A percentile compares a stretch with the other conserved stretches of the same genome.
Evolutionary conservation across 176 grass and related monocot species (phyloP).

Genomic region (Typha latifolia): DNA sequence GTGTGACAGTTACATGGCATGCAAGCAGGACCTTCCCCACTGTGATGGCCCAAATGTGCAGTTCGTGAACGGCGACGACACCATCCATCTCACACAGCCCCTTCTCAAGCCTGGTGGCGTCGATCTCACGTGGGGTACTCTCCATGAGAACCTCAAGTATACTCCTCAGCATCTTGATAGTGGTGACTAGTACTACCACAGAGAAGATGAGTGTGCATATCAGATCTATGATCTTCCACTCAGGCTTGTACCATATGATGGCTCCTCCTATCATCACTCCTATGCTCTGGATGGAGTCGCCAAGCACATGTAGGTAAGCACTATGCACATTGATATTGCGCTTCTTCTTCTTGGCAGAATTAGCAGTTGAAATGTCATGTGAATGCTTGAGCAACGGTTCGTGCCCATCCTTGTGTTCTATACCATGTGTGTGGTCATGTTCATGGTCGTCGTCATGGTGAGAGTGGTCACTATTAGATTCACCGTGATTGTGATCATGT

Average conservation of each 20-base stretch:
- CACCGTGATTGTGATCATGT: slow-evolving; percentile 34
- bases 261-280: slow-evolving; percentile 96
- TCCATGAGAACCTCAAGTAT: slow-evolving; percentile 95
- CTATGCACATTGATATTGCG: slow-evolving; percentile 96
- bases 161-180: slow-evolving; percentile 78
- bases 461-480: slow-evolving; percentile 20
- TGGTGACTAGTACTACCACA: slow-evolving; percentile 71
- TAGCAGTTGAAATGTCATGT: slow-evolving; percentile 17
- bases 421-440: slow-evolving; percentile 30
- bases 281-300: slow-evolving; percentile 86
- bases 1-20: slow-evolving; percentile 76
- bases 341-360: slow-evolving; percentile 39
- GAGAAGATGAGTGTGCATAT: slow-evolving; percentile 97
- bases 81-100: slow-evolving; percentile 67
- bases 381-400: slow-evolving; percentile 53
- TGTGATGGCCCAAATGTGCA: slow-evolving; percentile 99
- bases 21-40: slow-evolving; percentile 89
- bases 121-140: slow-evolving; percentile 87
- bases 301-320: slow-evolving; percentile 82
- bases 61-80: slow-evolving; percentile 77
- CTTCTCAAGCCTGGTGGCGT: slow-evolving; percentile 64
- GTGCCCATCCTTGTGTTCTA: slow-evolving; percentile 31
- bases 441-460: slow-evolving; percentile 34
- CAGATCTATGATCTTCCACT: slow-evolving; percentile 98
- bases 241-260: slow-evolving; percentile 98